Conservation (phyloP, 495 filamentous ascomycete species). For the Trichoderma reesei region DNA sequence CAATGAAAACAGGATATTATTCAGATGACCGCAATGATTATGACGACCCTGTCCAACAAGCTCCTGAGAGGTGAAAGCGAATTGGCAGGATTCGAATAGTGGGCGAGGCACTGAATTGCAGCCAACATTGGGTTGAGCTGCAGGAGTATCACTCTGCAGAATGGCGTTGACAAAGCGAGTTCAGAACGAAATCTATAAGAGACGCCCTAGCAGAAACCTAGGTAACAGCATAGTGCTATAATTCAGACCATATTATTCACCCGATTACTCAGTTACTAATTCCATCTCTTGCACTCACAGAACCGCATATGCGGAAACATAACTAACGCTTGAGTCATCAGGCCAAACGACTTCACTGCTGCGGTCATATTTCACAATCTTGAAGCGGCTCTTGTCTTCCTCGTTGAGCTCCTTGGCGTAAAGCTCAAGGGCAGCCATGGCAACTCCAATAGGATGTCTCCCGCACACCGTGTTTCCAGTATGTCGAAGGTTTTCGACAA, state of each 20-base stretch:
- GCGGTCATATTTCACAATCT: slow-evolving; percentile 84
- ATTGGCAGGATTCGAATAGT: background rate
- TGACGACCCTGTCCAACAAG: background rate
- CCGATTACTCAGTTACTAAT: background rate
- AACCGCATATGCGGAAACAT: slow-evolving; percentile 72
- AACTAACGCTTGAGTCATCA: slow-evolving; percentile 86
- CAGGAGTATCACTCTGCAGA: background rate
- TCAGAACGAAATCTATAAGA: background rate
- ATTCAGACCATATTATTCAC: no score
- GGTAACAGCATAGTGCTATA: background rate
- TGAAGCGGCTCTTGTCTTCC: slow-evolving; percentile 50
- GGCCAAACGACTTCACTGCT: slow-evolving; percentile 65
- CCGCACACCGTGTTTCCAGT: slow-evolving; percentile 94
- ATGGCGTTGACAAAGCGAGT: background rate
- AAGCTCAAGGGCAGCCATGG: slow-evolving; percentile 77
- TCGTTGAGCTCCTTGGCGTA: slow-evolving; percentile 30
- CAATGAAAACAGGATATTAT: background rate
- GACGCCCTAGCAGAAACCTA: background rate
- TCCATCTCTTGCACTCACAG: slow-evolving; percentile 22
- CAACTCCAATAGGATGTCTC: slow-evolving; percentile 87
- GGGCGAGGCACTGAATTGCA: background rate
- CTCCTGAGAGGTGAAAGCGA: background rate
- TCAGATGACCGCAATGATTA: background rate
- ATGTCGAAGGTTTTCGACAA: slow-evolving; percentile 53
- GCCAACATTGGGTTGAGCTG: background rate